These are phyloP conservation scores for Malassezia japonica DNA, from an alignment of 1,284 basidiomycete genomes.

Conservation along the genomic window DNA sequence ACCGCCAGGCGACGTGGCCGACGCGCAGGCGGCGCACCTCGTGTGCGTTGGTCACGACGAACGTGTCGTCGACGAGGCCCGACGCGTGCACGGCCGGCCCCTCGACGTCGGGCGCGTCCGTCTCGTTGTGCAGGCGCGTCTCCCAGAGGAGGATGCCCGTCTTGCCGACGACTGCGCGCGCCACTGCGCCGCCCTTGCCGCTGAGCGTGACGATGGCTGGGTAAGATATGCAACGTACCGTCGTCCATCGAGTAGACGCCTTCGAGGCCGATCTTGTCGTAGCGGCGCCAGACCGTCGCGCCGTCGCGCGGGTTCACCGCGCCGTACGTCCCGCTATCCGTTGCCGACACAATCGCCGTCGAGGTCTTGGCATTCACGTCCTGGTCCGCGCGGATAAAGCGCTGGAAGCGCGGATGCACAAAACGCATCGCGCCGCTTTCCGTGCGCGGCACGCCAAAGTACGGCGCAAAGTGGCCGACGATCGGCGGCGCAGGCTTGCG, in stretches of 20 bases:
- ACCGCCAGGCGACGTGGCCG: slow-evolving; percentile 3
- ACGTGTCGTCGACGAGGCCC: background rate
- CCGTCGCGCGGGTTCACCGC: slow-evolving; percentile 65
- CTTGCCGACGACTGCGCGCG: slow-evolving; percentile 61
- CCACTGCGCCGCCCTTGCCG: slow-evolving; percentile 59
- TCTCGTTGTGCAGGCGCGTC: slow-evolving; percentile 37
- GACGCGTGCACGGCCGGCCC: background rate
- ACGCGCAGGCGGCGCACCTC: slow-evolving; percentile 1
- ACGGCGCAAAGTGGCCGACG: slow-evolving; percentile 8
- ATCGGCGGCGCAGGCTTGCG: slow-evolving; percentile 10
- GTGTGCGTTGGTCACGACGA: background rate
- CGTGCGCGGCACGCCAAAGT: slow-evolving; percentile 11
- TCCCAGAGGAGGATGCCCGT: slow-evolving; percentile 67
- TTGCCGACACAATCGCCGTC: slow-evolving; percentile 61
- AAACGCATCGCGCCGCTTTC: slow-evolving; percentile 19
- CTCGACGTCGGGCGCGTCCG: background rate
- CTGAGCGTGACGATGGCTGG: slow-evolving; percentile 57
- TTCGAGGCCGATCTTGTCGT: slow-evolving; percentile 58
- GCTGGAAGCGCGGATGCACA: slow-evolving; percentile 45
- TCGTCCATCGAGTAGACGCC: slow-evolving; percentile 11
- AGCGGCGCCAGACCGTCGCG: slow-evolving; percentile 71
- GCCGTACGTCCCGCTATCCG: slow-evolving; percentile 67
- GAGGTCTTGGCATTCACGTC: slow-evolving; percentile 44
- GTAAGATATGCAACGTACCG: background rate
- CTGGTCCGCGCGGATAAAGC: slow-evolving; percentile 36